Conservation (phyloP, 139 green algal species). For the Spirogloea muscicola region DNA sequence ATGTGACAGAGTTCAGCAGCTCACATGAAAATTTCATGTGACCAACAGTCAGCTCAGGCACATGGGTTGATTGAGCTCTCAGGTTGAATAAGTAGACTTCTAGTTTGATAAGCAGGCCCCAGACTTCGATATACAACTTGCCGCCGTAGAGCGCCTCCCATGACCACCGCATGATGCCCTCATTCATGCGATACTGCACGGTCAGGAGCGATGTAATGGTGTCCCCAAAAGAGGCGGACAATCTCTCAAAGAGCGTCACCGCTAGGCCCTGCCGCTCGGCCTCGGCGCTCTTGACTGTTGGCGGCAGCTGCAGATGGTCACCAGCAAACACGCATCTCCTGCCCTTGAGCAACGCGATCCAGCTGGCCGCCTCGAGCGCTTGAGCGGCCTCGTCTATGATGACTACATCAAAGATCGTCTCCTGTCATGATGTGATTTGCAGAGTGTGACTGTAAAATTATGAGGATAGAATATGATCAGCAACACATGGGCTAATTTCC, state of each 20-base stretch:
- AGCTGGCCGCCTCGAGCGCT: constrained; percentile 73
- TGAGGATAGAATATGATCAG: too few relatives aligned
- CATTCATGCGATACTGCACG: constrained; percentile 95
- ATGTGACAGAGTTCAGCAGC: too few relatives aligned
- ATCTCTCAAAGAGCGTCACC: constrained; percentile 82
- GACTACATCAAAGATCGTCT: constrained; percentile 77
- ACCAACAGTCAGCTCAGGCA: too few relatives aligned
- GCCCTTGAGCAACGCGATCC: constrained; percentile 36
- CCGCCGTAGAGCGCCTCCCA: constrained; percentile 77
- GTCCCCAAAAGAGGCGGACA: too few relatives aligned
- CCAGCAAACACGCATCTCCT: constrained; percentile 80
- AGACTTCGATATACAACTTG: too few relatives aligned
- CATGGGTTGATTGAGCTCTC: too few relatives aligned
- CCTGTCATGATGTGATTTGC: too few relatives aligned
- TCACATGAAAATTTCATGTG: too few relatives aligned
- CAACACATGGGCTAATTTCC: too few relatives aligned
- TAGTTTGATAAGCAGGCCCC: too few relatives aligned
- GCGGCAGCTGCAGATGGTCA: constrained; percentile 87
- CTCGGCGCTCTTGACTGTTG: constrained; percentile 69
- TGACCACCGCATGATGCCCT: constrained; percentile 85
- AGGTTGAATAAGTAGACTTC: too few relatives aligned
- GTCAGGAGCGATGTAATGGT: constrained; percentile 69
- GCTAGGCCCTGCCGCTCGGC: constrained; percentile 62
- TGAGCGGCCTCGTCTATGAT: constrained; percentile 94
- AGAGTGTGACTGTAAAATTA: too few relatives aligned